Evolutionary conservation across 2,329 filamentous ascomycete genomes (phyloP), one percentile per base, ranked within the genome.

Genomic region (Claviceps pusilla): DNA sequence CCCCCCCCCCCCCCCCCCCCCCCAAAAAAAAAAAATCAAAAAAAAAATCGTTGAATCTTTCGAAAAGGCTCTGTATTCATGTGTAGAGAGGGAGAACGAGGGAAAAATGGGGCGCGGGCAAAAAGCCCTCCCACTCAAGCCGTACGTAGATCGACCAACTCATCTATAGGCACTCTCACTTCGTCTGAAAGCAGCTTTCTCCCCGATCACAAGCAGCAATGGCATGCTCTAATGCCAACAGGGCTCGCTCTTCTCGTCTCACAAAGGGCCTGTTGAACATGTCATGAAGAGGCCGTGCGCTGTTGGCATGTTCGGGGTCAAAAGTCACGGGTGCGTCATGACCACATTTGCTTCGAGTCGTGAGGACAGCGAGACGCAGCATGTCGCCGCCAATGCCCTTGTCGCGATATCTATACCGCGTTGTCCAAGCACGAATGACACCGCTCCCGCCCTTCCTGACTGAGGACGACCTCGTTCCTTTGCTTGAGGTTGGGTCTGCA

Each of bases 381-480:
- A 95, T 68, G 48, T 82, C 84, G 3, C 74, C 75, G 0, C 88
- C 89, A 7, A 93, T 73, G 0, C 88, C 87, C 56, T 79, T 79
- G 33, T 77, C 72, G 24, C 89, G 76, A 67, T 89, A 93, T 60
- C 76, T 75, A 51, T 82, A 68, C 65, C 75, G 77, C 0, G 89
- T 87, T 1, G 88, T 90, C 88, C 89, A 95, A 3, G 84, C 89
- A 16, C 86, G 79, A 52, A 95, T 82, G 37, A 86, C 69, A 3
- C 82, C 85, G 56, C 74, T 76, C 49, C 79, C 79, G 31, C 76
- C 31, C 31, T 33, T 76, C 58, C 72, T 72, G 60, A 48, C 29
- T n/a, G 46, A 50, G 29, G 55, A 42, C 4, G 54, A 52, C 16
- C 49, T 50, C 24, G 50, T 48, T 19, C 54, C 54, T 50, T 54